A percentile compares a stretch with the other conserved stretches of the same genome.
These are phyloP conservation scores for Dactylellina leptospora DNA, from an alignment of 2,329 filamentous ascomycete genomes.

Conservation along the genomic window DNA sequence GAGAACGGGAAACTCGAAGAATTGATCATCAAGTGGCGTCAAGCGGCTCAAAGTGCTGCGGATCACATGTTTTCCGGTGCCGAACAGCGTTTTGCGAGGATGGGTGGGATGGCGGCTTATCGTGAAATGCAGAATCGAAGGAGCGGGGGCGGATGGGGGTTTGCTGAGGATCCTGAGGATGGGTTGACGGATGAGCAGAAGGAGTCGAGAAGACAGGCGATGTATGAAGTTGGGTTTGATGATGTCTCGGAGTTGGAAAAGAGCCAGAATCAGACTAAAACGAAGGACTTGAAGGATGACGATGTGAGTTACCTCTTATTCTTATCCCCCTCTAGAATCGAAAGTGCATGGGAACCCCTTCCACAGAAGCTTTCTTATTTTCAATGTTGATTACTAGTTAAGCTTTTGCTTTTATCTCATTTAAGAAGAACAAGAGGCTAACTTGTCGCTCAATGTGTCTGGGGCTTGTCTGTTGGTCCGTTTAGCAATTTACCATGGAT, in stretches of 20 bases:
- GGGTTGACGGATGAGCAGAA: slow-evolving; percentile 40
- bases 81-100: slow-evolving; percentile 55
- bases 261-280: slow-evolving; percentile 28
- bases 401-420: slow-evolving; percentile 9
- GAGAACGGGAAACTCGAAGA: slow-evolving; percentile 54
- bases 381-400: neutral
- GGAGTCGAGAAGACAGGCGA: slow-evolving; percentile 31
- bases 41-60: slow-evolving; percentile 54
- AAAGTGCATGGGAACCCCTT: too few relatives aligned
- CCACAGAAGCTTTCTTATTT: slow-evolving; percentile 16
- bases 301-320: slow-evolving; percentile 48
- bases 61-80: slow-evolving; percentile 55
- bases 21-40: slow-evolving; percentile 55
- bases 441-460: slow-evolving; percentile 53
- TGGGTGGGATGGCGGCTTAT: slow-evolving; percentile 53
- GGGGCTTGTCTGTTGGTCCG: slow-evolving; percentile 19
- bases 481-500: slow-evolving; percentile 60
- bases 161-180: slow-evolving; percentile 39
- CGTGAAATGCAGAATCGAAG: slow-evolving; percentile 37
- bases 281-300: slow-evolving; percentile 9
- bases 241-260: slow-evolving; percentile 42
- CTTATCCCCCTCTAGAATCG: too few relatives aligned
- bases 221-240: slow-evolving; percentile 48
- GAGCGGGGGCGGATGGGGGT: slow-evolving; percentile 31
- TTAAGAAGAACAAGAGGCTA: slow-evolving; percentile 48